These are phyloP conservation scores for Mucor piriformis DNA, from an alignment of 371 early-diverging fungal species.

Conservation along the genomic window DNA sequence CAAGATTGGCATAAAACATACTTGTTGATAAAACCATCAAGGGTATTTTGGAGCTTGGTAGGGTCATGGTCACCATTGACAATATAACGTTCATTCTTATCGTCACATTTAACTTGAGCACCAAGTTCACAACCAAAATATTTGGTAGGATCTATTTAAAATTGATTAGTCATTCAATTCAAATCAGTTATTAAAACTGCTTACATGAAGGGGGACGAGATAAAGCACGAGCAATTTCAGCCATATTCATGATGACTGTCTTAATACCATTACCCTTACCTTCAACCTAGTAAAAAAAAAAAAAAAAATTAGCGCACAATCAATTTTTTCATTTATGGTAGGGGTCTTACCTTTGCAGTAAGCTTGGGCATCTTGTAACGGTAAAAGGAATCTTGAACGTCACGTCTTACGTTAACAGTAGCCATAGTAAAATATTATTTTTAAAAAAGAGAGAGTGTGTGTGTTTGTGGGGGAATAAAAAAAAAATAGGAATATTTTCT, in stretches of 20 bases:
- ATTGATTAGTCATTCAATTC: not conserved
- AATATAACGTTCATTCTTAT: constrained; percentile 92
- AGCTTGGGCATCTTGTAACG: constrained; percentile 99
- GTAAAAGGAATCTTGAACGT: constrained; percentile 93
- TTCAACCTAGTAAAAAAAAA: constrained; percentile 71
- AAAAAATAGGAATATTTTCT: not conserved
- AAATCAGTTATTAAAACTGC: not conserved
- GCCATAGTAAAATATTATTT: constrained; percentile 63
- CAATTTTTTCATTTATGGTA: not conserved
- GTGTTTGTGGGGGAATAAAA: not conserved
- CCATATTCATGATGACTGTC: constrained; percentile 98
- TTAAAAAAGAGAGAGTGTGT: constrained; percentile 11
- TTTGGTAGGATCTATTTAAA: constrained; percentile 77
- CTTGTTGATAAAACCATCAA: constrained; percentile 95
- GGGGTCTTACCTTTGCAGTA: constrained; percentile 69
- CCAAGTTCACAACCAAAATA: constrained; percentile 98
- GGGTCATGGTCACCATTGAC: constrained; percentile 98
- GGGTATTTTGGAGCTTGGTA: constrained; percentile 81
- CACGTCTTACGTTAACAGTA: constrained; percentile 84
- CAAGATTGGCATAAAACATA: constrained; percentile 97
- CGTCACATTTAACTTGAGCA: constrained; percentile 91
- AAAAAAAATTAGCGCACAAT: not conserved
- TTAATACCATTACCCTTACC: constrained; percentile 99
- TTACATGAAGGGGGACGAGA: constrained; percentile 88
- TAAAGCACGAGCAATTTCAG: constrained; percentile 92